phyloP scores from a whole-genome alignment of 129 eudicot genomes.

The Solidago caesia region DNA sequence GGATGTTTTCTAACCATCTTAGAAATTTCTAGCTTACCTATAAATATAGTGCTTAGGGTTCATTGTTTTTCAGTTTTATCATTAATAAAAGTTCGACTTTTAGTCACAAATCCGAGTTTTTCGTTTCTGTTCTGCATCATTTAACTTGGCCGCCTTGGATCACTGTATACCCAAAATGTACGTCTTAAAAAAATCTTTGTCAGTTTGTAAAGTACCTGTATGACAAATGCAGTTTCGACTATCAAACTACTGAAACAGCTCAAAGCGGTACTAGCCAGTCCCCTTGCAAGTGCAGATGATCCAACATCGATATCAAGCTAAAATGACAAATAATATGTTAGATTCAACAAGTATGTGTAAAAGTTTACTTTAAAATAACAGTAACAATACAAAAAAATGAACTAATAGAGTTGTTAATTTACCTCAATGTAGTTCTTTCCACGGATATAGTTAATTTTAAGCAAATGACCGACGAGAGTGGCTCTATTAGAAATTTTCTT shows the following conservation, averaged over 20 bases:
- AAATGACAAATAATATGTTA: background rate
- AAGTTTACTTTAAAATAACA: no score
- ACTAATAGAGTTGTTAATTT: background rate
- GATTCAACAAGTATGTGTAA: background rate
- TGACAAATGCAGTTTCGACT: conserved; percentile 52
- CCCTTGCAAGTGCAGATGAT: conserved; percentile 62
- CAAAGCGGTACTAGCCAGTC: conserved; percentile 46
- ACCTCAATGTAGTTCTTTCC: conserved; percentile 75
- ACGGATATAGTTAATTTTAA: conserved; percentile 44
- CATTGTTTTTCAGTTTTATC: no score
- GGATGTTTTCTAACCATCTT: no score
- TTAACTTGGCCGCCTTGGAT: no score
- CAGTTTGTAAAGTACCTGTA: conserved; percentile 43
- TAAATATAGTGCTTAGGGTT: no score
- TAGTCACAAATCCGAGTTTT: no score
- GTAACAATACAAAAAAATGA: background rate
- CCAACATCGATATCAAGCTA: conserved; percentile 61
- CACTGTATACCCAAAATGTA: no score
- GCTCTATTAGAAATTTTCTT: conserved; percentile 58
- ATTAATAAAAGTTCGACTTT: no score
- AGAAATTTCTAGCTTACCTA: no score
- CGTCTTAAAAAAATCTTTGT: no score
- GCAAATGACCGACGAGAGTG: conserved; percentile 46
- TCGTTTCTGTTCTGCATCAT: no score
- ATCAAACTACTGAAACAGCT: conserved; percentile 53